These are phyloP conservation scores for Heritiera littoralis DNA, from an alignment of 345 rosid genomes.

Conservation along the genomic window DNA sequence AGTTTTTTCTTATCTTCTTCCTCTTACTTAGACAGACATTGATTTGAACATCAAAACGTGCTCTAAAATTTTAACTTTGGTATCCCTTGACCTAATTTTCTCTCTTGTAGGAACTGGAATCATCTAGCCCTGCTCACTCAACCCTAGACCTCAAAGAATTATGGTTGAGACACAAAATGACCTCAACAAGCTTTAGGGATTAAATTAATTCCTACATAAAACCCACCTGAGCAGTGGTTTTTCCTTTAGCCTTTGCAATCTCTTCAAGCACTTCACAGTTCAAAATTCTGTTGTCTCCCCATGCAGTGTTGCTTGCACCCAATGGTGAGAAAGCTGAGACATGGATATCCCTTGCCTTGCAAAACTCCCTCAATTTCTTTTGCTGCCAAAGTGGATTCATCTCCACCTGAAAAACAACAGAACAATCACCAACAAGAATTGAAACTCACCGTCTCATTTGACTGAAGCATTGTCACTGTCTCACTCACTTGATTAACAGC, in stretches of 20 bases:
- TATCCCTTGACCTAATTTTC: too few relatives aligned
- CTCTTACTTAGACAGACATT: too few relatives aligned
- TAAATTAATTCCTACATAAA: background rate
- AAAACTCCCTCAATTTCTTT: conserved; percentile 59
- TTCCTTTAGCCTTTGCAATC: conserved; percentile 61
- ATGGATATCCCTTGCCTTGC: conserved; percentile 47
- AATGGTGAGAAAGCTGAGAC: conserved; percentile 63
- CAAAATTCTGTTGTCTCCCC: conserved; percentile 60
- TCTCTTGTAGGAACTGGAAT: too few relatives aligned
- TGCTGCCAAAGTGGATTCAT: conserved; percentile 88
- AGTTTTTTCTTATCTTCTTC: too few relatives aligned
- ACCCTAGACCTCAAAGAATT: too few relatives aligned
- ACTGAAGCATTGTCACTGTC: too few relatives aligned
- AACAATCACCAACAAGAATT: background rate
- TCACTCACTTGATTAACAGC: conserved; percentile 35
- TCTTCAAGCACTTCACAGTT: conserved; percentile 32
- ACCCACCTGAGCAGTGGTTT: conserved; percentile 69
- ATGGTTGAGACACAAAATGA: too few relatives aligned
- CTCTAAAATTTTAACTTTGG: too few relatives aligned
- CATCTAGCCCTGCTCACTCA: too few relatives aligned
- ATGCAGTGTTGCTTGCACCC: conserved; percentile 60
- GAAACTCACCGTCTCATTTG: background rate
- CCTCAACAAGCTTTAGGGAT: too few relatives aligned
- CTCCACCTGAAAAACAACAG: conserved; percentile 41
- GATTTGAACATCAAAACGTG: too few relatives aligned